A percentile compares a stretch with the other conserved stretches of the same genome.
phyloP scores from a whole-genome alignment of 106 monocot species.

The Ottelia alismoides region DNA sequence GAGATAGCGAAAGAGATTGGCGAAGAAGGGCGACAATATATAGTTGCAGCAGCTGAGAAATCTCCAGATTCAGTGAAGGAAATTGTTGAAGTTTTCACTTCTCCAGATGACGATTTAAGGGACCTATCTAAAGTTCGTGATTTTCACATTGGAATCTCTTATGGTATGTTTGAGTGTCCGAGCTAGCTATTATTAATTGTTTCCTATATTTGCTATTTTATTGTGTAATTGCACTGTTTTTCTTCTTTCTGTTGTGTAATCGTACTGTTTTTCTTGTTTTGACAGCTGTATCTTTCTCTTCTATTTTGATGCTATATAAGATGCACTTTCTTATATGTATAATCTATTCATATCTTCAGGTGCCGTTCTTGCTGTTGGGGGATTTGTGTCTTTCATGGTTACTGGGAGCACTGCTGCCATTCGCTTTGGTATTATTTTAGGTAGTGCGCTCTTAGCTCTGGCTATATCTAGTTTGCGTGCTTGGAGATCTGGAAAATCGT shows the following conservation, averaged over 20 bases:
- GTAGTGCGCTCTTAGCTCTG: slow-evolving; percentile 47
- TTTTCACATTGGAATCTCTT: slow-evolving; percentile 77
- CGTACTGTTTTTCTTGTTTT: too few species aligned
- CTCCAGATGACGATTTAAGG: slow-evolving; percentile 29
- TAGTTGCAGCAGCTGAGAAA: slow-evolving; percentile 37
- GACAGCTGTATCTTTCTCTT: too few species aligned
- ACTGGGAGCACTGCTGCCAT: slow-evolving; percentile 70
- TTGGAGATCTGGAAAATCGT: slow-evolving; percentile 46
- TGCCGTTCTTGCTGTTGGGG: slow-evolving; percentile 53
- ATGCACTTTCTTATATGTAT: too few species aligned
- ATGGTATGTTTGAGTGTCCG: too few species aligned
- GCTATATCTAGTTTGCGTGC: slow-evolving; percentile 58
- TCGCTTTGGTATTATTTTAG: slow-evolving; percentile 86
- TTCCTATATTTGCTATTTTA: too few species aligned
- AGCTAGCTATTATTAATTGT: too few species aligned
- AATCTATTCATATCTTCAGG: slow-evolving; percentile 41
- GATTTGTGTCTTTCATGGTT: slow-evolving; percentile 82
- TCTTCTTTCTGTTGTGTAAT: too few species aligned
- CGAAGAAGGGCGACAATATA: slow-evolving; percentile 65
- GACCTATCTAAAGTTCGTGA: slow-evolving; percentile 37
- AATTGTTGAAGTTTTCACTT: slow-evolving; percentile 42
- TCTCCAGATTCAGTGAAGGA: slow-evolving; percentile 79
- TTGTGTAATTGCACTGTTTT: too few species aligned
- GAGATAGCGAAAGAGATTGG: slow-evolving; percentile 45
- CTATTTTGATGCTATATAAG: too few species aligned